Percentiles rank a stretch among this genome's conserved stretches.
Conservation (phyloP, 2,329 filamentous ascomycete genomes). For the Alternaria incomplexa region DNA sequence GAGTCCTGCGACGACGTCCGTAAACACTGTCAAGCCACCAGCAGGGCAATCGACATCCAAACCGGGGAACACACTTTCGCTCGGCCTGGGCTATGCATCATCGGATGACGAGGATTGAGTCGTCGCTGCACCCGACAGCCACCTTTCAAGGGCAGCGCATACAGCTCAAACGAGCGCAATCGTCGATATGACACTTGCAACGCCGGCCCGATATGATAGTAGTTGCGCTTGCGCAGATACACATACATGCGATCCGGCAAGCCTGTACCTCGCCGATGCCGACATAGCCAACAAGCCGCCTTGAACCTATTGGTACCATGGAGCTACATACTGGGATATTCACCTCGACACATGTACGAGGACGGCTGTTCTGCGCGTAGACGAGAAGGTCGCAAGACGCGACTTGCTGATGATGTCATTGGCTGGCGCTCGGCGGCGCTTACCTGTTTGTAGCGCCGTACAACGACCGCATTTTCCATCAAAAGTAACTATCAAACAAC, state of each 20-base stretch:
- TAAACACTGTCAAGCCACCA: slow-evolving; percentile 1
- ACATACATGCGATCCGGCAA: neutral
- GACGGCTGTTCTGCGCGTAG: neutral
- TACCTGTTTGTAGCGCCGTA: slow-evolving; percentile 11
- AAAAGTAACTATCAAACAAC: neutral
- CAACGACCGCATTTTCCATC: slow-evolving; percentile 6
- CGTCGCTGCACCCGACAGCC: too few species aligned
- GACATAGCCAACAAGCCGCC: neutral
- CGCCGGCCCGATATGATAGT: neutral
- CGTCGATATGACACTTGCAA: neutral
- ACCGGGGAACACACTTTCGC: slow-evolving; percentile 22
- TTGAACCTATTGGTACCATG: neutral
- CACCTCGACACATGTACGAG: neutral
- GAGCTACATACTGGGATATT: neutral
- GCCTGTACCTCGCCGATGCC: neutral
- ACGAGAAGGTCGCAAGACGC: neutral
- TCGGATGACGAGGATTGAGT: slow-evolving; percentile 51
- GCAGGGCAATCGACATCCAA: slow-evolving; percentile 22
- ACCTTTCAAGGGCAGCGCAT: neutral
- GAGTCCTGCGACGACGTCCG: neutral
- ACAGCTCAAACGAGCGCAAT: neutral
- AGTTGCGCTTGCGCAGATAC: neutral
- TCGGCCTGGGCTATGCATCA: slow-evolving; percentile 52
- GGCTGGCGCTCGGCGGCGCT: slow-evolving; percentile 10
- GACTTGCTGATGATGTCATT: slow-evolving; percentile 4